These are phyloP conservation scores for Cryphonectria naterciae DNA, from an alignment of 2,329 filamentous ascomycete species.

Conservation along the genomic window DNA sequence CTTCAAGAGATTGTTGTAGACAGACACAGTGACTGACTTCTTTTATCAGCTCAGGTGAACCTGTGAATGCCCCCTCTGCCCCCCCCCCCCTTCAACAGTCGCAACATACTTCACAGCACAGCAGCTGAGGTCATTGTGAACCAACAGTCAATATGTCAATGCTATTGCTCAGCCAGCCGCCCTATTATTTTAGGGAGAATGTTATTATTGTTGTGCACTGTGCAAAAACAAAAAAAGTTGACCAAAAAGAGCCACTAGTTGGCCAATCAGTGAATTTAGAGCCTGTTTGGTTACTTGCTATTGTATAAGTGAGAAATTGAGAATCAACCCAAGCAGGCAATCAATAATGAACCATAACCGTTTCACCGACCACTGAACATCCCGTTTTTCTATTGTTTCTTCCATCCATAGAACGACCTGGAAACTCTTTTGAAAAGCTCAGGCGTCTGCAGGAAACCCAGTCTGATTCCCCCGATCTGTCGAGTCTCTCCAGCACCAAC, in stretches of 20 bases:
- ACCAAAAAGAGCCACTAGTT: background rate
- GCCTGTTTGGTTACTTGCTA: background rate
- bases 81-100: too few relatives aligned
- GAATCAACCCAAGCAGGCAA: background rate
- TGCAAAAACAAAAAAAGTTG: background rate
- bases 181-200: background rate
- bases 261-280: background rate
- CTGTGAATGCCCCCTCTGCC: too few relatives aligned
- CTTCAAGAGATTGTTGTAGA: background rate
- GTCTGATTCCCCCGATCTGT: background rate
- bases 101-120: background rate
- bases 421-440: background rate
- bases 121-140: background rate
- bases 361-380: background rate
- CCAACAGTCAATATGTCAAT: background rate
- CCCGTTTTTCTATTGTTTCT: background rate
- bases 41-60: background rate
- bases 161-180: background rate
- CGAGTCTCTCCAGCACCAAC: background rate
- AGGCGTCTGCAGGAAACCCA: background rate
- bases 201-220: background rate
- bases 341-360: background rate
- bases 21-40: background rate
- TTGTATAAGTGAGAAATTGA: background rate
- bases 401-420: background rate